A percentile compares a stretch with the other conserved stretches of the same genome.
Evolutionary conservation across 2,329 filamentous ascomycete genomes (phyloP).

Genomic region (Eutypa lata): DNA sequence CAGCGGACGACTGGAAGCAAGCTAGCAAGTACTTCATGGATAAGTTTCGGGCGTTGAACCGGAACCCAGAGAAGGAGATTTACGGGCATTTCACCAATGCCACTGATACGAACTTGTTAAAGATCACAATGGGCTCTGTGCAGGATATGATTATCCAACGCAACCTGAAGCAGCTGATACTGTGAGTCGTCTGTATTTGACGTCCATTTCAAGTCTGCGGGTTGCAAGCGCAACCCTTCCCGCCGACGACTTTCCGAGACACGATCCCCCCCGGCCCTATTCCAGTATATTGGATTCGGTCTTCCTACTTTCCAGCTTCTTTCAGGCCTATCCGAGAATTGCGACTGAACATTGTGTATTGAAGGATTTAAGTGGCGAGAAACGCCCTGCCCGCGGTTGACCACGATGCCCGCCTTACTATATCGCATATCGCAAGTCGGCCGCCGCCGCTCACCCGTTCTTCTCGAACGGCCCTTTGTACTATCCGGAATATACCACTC

Average conservation of each 20-base stretch:
- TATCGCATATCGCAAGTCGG: too few species aligned
- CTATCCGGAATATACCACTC: background rate
- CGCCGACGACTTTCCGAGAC: slow-evolving; percentile 10
- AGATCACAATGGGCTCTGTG: slow-evolving; percentile 82
- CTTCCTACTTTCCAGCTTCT: background rate
- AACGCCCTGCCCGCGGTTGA: background rate
- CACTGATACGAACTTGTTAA: slow-evolving; percentile 70
- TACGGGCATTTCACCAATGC: slow-evolving; percentile 63
- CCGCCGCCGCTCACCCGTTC: background rate
- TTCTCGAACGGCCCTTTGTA: background rate
- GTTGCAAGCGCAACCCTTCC: slow-evolving; percentile 6
- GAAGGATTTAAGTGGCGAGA: background rate
- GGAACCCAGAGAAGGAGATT: slow-evolving; percentile 62
- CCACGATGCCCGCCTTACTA: background rate
- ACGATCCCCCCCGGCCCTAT: background rate
- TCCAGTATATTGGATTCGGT: background rate
- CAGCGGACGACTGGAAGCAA: slow-evolving; percentile 67
- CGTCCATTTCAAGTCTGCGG: slow-evolving; percentile 4
- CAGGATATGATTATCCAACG: slow-evolving; percentile 87
- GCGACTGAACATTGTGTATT: slow-evolving; percentile 1
- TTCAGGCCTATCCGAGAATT: background rate
- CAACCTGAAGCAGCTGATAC: slow-evolving; percentile 75
- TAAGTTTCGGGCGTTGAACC: slow-evolving; percentile 74
- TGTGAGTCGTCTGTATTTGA: slow-evolving; percentile 45
- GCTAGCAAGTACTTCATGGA: slow-evolving; percentile 80